Evolutionary conservation across 495 filamentous ascomycete genomes (phyloP), one percentile per base, ranked within the genome.

Genomic region (Trichoderma virens): DNA sequence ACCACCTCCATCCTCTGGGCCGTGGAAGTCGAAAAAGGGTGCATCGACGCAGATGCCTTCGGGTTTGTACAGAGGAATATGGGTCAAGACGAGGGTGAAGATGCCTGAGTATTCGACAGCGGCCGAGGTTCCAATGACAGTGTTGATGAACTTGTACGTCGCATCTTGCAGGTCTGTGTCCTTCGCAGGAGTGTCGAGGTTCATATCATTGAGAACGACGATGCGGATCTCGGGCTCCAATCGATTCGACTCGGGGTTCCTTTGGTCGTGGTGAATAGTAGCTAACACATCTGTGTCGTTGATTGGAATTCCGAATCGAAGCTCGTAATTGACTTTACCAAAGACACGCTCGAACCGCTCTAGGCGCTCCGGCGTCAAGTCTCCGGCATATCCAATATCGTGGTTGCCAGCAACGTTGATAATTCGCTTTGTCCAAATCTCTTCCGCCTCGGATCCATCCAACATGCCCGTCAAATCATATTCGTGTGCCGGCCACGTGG

Each of bases 371-470:
- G 78, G 73, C 62, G 86, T 89, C 64, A 96, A 81, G 73, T 98
- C 94, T 0, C 94, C 94, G 0, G 93, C 90, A 70, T 98, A 98
- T 31, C 94, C 94, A 62, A 98, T 86, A 73, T 98, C 94, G 69
- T 98, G 94, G 72, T 98, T 98, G 0, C 94, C 94, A 0, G 87
- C 90, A 13, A 97, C 81, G 66, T 94, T 93, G 71, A 98, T 93
- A 64, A 98, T 76, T 63, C 89, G 83, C 31, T 80, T 79, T 16
- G 81, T 76, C 94, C 94, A 98, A 1, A 74, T 70, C 8, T 76
- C 73, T 5, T 73, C 72, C 27, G 71, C 66, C 30, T 70, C 69
- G n/a, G 67, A 71, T n/a, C 69, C 70, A 14, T 73, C 74, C 0
- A 85, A 80, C 18, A 83, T 76, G 20, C 86, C 81, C 25, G 74